These are phyloP conservation scores for Ophiocordyceps sinensis DNA, from an alignment of 2,329 filamentous ascomycete species.

Conservation along the genomic window DNA sequence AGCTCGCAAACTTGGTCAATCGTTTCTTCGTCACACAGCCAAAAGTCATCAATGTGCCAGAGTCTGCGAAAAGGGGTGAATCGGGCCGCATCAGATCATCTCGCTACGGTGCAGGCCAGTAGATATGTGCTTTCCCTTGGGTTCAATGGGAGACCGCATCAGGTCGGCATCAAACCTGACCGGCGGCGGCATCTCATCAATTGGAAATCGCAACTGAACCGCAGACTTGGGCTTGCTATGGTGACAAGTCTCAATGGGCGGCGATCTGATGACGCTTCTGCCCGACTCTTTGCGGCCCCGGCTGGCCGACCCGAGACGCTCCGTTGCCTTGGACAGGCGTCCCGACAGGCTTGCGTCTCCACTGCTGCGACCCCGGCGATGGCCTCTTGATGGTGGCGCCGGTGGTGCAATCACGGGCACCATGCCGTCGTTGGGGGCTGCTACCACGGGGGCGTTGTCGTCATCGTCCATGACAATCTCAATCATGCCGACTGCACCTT, in stretches of 20 bases:
- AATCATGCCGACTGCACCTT: conserved; percentile 38
- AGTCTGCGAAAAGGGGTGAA: too few relatives aligned
- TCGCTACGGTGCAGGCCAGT: conserved; percentile 39
- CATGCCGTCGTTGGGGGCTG: conserved; percentile 24
- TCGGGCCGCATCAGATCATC: conserved; percentile 29
- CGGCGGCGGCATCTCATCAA: conserved; percentile 13
- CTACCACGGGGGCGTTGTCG: conserved; percentile 17
- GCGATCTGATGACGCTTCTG: conserved; percentile 10
- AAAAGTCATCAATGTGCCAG: too few relatives aligned
- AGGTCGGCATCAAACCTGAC: conserved; percentile 23
- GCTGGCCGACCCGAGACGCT: conserved; percentile 45
- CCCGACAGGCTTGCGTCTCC: conserved; percentile 37
- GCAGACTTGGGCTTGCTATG: conserved; percentile 23
- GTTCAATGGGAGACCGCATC: conserved; percentile 18
- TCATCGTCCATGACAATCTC: conserved; percentile 54
- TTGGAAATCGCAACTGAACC: neutral
- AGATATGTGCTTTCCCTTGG: conserved; percentile 23
- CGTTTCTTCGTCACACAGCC: too few relatives aligned
- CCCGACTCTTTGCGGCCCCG: conserved; percentile 31
- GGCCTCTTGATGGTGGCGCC: conserved; percentile 28
- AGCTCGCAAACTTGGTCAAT: too few relatives aligned
- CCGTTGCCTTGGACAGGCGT: conserved; percentile 41
- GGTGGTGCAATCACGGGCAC: conserved; percentile 31
- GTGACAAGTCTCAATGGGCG: conserved; percentile 20
- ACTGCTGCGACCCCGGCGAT: conserved; percentile 42